These are phyloP conservation scores for Dentipellis fragilis DNA, from an alignment of 768 basidiomycete genomes.

Conservation along the genomic window DNA sequence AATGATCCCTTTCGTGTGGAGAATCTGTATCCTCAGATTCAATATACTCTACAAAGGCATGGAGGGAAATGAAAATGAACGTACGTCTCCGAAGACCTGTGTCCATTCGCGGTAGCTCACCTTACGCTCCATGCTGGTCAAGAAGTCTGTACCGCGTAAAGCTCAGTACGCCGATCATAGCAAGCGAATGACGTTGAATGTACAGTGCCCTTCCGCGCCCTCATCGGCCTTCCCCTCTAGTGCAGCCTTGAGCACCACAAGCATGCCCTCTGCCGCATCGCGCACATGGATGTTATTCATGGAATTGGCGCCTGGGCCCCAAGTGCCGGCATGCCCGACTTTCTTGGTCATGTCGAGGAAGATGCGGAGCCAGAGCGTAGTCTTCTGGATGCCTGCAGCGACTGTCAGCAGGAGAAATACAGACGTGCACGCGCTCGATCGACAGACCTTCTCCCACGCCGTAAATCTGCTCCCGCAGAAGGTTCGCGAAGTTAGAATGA, in stretches of 20 bases:
- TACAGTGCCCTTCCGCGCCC: conserved; percentile 32
- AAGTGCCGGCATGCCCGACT: conserved; percentile 29
- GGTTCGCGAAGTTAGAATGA: neutral
- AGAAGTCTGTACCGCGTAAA: conserved; percentile 22
- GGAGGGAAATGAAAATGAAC: too few relatives aligned
- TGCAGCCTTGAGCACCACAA: conserved; percentile 28
- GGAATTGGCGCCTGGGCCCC: conserved; percentile 29
- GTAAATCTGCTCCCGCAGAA: conserved; percentile 24
- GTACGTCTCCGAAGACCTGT: conserved; percentile 23
- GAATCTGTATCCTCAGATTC: conserved; percentile 3
- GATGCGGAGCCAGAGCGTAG: conserved; percentile 26
- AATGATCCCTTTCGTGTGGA: conserved; percentile 25
- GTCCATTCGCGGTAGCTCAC: conserved; percentile 24
- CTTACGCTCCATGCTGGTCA: conserved; percentile 16
- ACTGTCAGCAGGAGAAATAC: neutral
- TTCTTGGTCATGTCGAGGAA: conserved; percentile 25
- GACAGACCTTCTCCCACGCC: conserved; percentile 29
- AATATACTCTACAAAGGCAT: too few relatives aligned
- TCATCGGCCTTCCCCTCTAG: conserved; percentile 31
- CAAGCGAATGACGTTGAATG: conserved; percentile 7
- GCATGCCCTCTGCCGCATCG: conserved; percentile 26
- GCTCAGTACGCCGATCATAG: neutral
- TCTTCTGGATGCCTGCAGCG: conserved; percentile 25
- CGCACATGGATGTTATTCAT: conserved; percentile 31
- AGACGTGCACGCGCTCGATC: neutral